Base-by-base conservation (phyloP, 352 stramenopile species). In the Phytophthora capsici region DNA sequence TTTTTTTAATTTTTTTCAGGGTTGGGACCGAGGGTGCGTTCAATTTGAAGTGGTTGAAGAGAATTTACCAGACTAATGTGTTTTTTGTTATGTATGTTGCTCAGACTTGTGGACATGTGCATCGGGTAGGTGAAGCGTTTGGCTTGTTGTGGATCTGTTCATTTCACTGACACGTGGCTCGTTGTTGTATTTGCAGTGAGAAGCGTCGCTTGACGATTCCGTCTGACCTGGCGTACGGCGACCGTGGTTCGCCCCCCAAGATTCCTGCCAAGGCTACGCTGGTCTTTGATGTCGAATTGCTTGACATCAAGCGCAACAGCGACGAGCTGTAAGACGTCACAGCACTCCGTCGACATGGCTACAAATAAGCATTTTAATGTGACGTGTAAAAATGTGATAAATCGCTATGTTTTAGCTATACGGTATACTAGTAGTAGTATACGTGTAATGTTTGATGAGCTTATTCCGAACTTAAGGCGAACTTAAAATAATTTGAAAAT, bases 271-370 rank as follows among this genome's bases (percentile, higher is more conserved):
- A 94, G 64, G 91, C 95, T 13, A 97, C 95, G 46, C 84, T 99
- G 30, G 89, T 99, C 34, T 99, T 99, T 73, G 91, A 95, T 63
- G 96, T 99, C 51, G 96, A 99, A 82, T 90, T 99, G 60, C 80
- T 99, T 56, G 86, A 98, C 64, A 98, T 99, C 71, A 93, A 88
- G 74, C 82, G 84, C 73, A 69, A 80, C 5, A 82, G 54, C 54
- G 67, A 82, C 22, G 86, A 93, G 53, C 69, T 94, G 38, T 82
- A 79, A 56, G 61, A 26, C 9, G 13, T 43, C 28, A 34, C 28
- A 34, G 10, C 28, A 34, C 28, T 28, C 4, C 22, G 57, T 67
- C 12, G 6, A 43, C 38, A 10, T 12, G 28, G 6, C 28, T 12
- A 32, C 7, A 34, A 34, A 34, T 14, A 14, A 34, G 28, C 28